Base-by-base conservation (phyloP, 495 filamentous ascomycete species). In the Hypoxylon trugodes region DNA sequence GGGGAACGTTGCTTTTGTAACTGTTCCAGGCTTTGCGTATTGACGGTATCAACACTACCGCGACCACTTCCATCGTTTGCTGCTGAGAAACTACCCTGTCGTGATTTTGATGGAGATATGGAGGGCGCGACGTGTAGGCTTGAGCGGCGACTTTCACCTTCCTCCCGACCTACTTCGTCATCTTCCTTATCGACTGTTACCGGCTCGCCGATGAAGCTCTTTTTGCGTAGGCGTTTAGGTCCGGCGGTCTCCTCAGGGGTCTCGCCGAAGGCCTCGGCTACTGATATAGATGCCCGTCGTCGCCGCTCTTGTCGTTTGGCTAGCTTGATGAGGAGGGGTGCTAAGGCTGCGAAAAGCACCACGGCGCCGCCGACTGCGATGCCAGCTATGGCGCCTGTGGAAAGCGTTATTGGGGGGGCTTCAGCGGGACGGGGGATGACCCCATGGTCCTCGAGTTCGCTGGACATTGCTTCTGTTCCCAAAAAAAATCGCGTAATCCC, bases 361-460 rank as follows among this genome's bases (percentile, higher is more conserved):
- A 56, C 65, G 19, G 70, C 69, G 12, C 70, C 68, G 8, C 42
- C 70, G n/a, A 73, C 24, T 1, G 65, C 61, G 24, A 73, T 68
- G 6, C 64, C 68, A 10, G 48, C 58, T 54, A 73, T 60, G 2
- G 61, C 68, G n/a, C 70, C 65, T 5, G 57, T 66, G 1, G 70
- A 66, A 30, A 73, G 67, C 0, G 28, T 13, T 21, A 26, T 38
- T 25, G 48, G 30, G 1, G 59, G 4, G 9, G 15, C 33, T 16
- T 35, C 32, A 15, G 10, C 9, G 22, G 15, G n/a, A 5, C 3
- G 42, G 10, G 19, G 33, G 13, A 13, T 33, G 22, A 38, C 15
- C 36, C 55, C 41, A 21, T 63, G 61, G 26, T 26, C 47, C 21
- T 19, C 12, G 15, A 46, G 8, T 19, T 49, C 13, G 22, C 1